Evolutionary conservation across 2,329 filamentous ascomycete genomes (phyloP), one percentile per base, ranked within the genome.

Genomic region (Paecilomyces sp.): DNA sequence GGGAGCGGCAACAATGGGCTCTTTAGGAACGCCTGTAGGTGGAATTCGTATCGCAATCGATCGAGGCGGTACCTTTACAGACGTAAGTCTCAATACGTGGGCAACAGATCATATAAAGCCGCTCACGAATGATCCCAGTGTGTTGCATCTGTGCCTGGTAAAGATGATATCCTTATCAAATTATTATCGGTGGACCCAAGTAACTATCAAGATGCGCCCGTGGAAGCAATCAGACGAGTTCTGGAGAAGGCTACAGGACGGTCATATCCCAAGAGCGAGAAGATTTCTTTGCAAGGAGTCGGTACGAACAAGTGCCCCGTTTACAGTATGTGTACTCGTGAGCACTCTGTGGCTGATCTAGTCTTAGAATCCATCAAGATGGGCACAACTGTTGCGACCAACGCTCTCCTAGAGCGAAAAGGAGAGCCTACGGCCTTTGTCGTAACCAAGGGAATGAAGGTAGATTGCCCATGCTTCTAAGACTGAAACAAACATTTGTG

Each of bases 311-410:
- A 91, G 25, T 22, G 22, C 22, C 22, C 22, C 22, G 22, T 22
- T 22, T 22, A 22, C 22, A 22, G 22, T n/a, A n/a, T 22, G 22
- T 22, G 22, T 22, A 22, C 22, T 22, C 22, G 22, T 22, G 80
- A 92, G 71, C 80, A 89, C 0, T 79, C 22, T 96, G 9, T 91
- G 96, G 73, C 96, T 91, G 0, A 85, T 86, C 18, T 78, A 87
- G 22, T 22, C 69, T 95, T 97, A 66, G 90, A 94, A 66, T 92
- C 89, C 58, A 96, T 97, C 71, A 88, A 92, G 55, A 97, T 97
- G 92, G 92, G 92, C 53, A 97, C 92, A 1, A 97, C 92, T 0
- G 92, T 97, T 11, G 92, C 92, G 8, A 97, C 92, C 0, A 97
- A 97, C 73, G 92, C 92, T 0, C 77, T 97, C 59, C 81, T 97